phyloP scores from a whole-genome alignment of 1,284 basidiomycete genomes.

The Ustilago tritici region DNA sequence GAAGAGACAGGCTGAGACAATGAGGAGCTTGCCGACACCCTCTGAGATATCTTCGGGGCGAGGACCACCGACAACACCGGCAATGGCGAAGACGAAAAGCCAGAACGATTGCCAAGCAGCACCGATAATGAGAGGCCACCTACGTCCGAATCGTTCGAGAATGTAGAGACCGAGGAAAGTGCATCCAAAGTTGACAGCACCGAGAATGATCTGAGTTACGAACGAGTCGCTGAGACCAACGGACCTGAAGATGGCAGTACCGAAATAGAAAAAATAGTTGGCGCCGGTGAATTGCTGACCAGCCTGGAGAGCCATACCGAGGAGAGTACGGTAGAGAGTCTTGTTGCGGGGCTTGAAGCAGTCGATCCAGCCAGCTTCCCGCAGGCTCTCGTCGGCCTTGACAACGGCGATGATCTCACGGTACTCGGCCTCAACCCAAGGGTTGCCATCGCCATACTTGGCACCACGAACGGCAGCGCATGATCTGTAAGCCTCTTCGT shows the following conservation, averaged over 20 bases:
- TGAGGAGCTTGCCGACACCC: constrained; percentile 76
- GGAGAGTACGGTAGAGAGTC: constrained; percentile 66
- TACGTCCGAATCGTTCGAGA: constrained; percentile 75
- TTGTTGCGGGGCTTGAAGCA: constrained; percentile 63
- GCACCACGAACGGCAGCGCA: constrained; percentile 76
- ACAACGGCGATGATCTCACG: constrained; percentile 62
- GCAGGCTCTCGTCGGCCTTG: constrained; percentile 41
- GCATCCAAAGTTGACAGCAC: constrained; percentile 75
- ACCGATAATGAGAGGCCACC: constrained; percentile 73
- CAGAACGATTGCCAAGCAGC: constrained; percentile 77
- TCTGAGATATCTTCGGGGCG: constrained; percentile 43
- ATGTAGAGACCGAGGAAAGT: constrained; percentile 75
- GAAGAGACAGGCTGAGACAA: constrained; percentile 82
- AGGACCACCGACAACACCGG: constrained; percentile 78
- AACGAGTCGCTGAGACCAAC: constrained; percentile 76
- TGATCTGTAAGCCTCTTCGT: constrained; percentile 74
- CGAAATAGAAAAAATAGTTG: constrained; percentile 71
- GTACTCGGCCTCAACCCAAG: constrained; percentile 64
- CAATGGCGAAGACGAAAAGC: constrained; percentile 82
- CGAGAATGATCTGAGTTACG: constrained; percentile 76
- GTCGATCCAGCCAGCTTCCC: constrained; percentile 56
- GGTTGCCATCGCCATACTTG: constrained; percentile 60
- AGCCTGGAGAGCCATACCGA: constrained; percentile 77
- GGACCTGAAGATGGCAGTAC: constrained; percentile 77
- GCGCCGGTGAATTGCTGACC: constrained; percentile 82